Base-by-base conservation (phyloP, 2,329 filamentous ascomycete species). In the Knufia fluminis region DNA sequence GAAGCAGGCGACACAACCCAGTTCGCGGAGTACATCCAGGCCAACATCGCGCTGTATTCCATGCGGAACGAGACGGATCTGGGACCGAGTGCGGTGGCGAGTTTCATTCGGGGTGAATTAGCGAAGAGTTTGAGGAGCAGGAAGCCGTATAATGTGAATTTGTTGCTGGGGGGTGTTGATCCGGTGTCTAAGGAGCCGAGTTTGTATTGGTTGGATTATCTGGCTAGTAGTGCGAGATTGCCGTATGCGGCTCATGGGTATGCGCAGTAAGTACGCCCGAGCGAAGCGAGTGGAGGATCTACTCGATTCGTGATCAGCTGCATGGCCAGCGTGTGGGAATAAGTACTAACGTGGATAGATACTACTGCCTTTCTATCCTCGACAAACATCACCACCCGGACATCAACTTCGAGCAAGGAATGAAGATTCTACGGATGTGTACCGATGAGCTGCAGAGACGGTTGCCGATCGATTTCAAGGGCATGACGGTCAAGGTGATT, bases 11-110 rank as follows among this genome's bases (percentile, higher is more conserved):
- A 98, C 67, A 97, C 91, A 62, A 90, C 97, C 55, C 91, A 98
- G 83, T 98, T 98, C 69, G 87, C 94, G 68, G 92, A 98, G 74
- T 98, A 91, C 74, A 94, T 98, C 68, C 90, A 97, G 79, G 90
- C 91, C 67, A 98, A 98, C 70, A 83, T 92, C 56, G 88, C 95
- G 72, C 85, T 98, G 65, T 98, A 98, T 74, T 89, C 86, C 59
- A 98, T 97, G 90, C 88, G 94, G 65, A 97, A 97, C 68, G 86
- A 89, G 70, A 85, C 85, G 65, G 88, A 96, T 63, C 81, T 98
- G 54, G 88, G 87, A 39, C 91, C 92, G 8, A 83, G 84, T 31
- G 92, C 88, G 33, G 83, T 96, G 49, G 87, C 90, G 54, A 83
- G 87, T 73, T 98, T 96, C 67, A 89, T 98, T 60, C 87, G 92